These are phyloP conservation scores for Dovyalis caffra DNA, from an alignment of 345 rosid species.

Conservation along the genomic window DNA sequence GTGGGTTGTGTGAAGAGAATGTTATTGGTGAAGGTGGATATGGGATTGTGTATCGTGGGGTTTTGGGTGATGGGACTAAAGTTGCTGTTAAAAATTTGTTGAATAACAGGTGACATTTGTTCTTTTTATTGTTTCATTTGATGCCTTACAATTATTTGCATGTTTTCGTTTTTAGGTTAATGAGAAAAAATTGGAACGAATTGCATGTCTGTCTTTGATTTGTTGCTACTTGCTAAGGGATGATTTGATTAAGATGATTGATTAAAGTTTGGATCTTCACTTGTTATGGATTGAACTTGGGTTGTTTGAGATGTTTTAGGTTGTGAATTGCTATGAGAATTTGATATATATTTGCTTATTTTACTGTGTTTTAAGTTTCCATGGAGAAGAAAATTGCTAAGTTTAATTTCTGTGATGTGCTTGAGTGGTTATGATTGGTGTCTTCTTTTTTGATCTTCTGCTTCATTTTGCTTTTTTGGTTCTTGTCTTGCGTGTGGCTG, in stretches of 20 bases:
- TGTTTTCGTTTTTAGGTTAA: too few species aligned
- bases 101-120: conserved; percentile 64
- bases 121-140: background rate
- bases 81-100: conserved; percentile 90
- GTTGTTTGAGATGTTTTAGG: background rate
- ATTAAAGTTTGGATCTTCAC: background rate
- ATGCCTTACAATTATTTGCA: background rate
- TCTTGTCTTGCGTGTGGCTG: conserved; percentile 27
- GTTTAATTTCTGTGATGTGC: background rate
- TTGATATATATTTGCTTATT: background rate
- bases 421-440: background rate
- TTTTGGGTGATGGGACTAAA: conserved; percentile 71
- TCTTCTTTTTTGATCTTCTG: background rate
- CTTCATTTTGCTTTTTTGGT: conserved; percentile 3
- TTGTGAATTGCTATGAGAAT: background rate
- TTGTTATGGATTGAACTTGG: background rate
- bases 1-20: conserved; percentile 81
- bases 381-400: background rate
- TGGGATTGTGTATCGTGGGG: conserved; percentile 85
- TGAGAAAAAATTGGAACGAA: too few species aligned
- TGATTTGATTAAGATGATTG: background rate
- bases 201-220: background rate
- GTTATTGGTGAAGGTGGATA: conserved; percentile 98
- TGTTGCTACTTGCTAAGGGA: background rate
- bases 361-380: background rate